Evolutionary conservation across 768 basidiomycete species (phyloP), one percentile per base, ranked within the genome.

Genomic region (Neoboletus subvelutipes): DNA sequence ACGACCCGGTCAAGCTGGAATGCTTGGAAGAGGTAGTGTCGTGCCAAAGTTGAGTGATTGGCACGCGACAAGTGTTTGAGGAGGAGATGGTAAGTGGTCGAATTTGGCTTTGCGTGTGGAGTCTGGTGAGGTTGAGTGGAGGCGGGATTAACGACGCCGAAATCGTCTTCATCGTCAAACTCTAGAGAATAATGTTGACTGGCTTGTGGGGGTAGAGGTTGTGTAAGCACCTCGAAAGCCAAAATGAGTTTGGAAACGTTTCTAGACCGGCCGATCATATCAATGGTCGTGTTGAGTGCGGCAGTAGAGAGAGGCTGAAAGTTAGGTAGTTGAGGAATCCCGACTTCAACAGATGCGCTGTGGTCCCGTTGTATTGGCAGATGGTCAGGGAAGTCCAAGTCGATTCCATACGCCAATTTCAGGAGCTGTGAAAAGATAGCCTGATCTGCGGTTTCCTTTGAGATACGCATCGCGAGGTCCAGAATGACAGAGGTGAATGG

Each of bases 171-270:
- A 22, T 87, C 86, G 45, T 88, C 86, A 67, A 85, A 87, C 13
- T 83, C 78, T 7, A 79, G 73, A 58, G 80, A 77, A 53, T 77
- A 73, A 61, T 77, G 75, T 40, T 61, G 56, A 66, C 78, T 73
- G 47, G 71, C 76, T 42, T 79, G 76, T 56, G 74, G 71, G 12
- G 87, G 84, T 29, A 91, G 76, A 17, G 88, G 88, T 47, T 84
- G 79, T 0, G 90, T 90, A 56, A 92, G 82, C 29, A 88, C 84
- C 62, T 92, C 91, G 64, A 92, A 93, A 1, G 86, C 79, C 64
- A 84, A 83, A 6, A 92, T 80, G 67, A 93, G 79, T 62, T 82
- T 84, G 5, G 87, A 83, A 39, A 88, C 70, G 52, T 85, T 73
- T 13, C 83, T 80, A 18, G 78, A 64, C 10, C 79, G 78, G 15